Base-by-base conservation (phyloP, 1,139 yeast species). In the Kluyveromyces sp. region DNA sequence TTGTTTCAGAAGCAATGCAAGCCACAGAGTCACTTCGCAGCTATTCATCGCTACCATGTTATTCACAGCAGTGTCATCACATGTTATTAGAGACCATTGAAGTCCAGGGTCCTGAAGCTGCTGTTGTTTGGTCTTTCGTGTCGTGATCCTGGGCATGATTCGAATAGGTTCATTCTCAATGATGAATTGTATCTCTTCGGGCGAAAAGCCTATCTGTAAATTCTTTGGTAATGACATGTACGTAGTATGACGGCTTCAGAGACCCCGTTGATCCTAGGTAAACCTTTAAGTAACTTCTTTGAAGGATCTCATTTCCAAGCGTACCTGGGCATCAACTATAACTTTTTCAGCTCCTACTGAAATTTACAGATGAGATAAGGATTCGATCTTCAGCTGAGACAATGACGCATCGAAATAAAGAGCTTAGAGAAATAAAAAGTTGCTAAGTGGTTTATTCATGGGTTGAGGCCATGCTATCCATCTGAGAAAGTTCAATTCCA, bases 1-100 rank as follows among this genome's bases (percentile, higher is more conserved):
- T 38, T 83, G 78, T 57, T 87, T 87, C 44, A 92, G 68, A 15
- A 89, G 69, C 12, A 88, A 63, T 0, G 96, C 97, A 19, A 86
- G 70, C 98, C 98, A 92, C 3, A 92, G 54, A 0, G 96, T 95
- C 0, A 92, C 80, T 40, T 75, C 70, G 28, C 75, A 77, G 45
- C 92, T 71, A 50, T 83, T 75, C 75, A 85, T 74, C 1, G 95
- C 88, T 43, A 78, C 58, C 59, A 63, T 53, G 41, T 58, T 59
- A 63, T 49, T 44, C 70, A 70, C 1, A 80, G 86, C 40, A 73
- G 61, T 44, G 58, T 69, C 46, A 69, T 66, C 74, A 63, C 59
- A 48, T n/a, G 58, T 56, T 29, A 55, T 48, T 32, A 61, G 53
- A 15, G 46, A 50, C 60, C 58, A 53, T 4, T 34, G 45, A 29